Evolutionary conservation across 192 early-diverging fungal species (phyloP).

Genomic region (Coemansia sp.): DNA sequence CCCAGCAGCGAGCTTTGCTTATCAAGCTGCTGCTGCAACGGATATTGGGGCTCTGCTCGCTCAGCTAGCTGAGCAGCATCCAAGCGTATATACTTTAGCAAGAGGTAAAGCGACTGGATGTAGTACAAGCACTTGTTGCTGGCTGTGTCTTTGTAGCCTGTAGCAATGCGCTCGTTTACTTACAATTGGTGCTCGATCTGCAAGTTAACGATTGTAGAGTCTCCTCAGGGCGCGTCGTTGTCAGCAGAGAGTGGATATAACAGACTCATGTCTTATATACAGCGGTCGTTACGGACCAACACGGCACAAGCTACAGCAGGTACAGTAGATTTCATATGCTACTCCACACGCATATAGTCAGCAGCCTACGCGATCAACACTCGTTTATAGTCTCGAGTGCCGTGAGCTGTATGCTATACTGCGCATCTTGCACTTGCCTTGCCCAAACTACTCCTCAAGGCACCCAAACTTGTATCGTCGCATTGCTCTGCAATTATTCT

Average conservation of each 20-base stretch:
- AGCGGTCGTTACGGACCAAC: conserved; percentile 2
- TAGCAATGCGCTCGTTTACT: not conserved
- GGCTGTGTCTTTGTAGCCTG: not conserved
- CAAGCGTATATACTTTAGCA: not conserved
- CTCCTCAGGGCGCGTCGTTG: not conserved
- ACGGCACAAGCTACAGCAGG: not conserved
- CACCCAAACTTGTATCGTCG: not conserved
- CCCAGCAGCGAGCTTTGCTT: not conserved
- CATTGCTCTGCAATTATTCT: not conserved
- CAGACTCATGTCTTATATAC: conserved; percentile 29
- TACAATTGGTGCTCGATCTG: not conserved
- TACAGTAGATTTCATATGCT: not conserved
- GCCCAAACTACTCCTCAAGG: not conserved
- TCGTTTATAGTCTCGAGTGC: too few species aligned
- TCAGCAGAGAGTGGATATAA: conserved; percentile 14
- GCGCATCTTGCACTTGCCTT: not conserved
- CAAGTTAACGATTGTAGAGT: not conserved
- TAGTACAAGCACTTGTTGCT: not conserved
- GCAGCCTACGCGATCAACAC: too few species aligned
- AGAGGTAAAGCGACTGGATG: conserved; percentile 4
- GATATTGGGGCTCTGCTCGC: not conserved
- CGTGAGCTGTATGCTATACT: not conserved
- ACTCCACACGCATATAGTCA: not conserved
- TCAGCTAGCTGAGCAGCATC: conserved; percentile 19
- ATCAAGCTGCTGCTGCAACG: not conserved